Evolutionary conservation across 805 yeast species (phyloP), one percentile per base, ranked within the genome.

Genomic region (Millerozyma acaciae): DNA sequence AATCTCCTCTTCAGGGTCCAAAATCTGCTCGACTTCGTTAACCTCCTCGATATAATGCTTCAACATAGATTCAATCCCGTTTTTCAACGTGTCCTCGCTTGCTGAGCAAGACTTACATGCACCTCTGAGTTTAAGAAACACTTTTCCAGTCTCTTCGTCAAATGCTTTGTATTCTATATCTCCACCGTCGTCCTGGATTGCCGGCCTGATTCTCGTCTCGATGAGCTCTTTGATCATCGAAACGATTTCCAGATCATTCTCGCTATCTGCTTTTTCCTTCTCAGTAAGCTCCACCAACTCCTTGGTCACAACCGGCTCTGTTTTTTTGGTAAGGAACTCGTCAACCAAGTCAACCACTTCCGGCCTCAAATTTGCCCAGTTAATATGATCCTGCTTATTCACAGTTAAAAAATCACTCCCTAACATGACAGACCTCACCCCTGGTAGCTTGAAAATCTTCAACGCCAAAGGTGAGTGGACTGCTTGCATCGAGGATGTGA

Each of bases 31-130:
- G 14, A 93, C 97, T 27, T 83, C 84, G 35, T 76, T 74, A 20
- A 93, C 97, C 53, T 93, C 98, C 53, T 94, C 98, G 23, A 94
- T 90, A 55, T 93, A 93, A 61, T 90, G 96, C 67, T 78, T 87
- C 53, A 93, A 70, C 99, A 93, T 93, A n/a, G 89, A 77, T 59
- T 93, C 97, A 39, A 93, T 93, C 20, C 99, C 99, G 49, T 88
- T 78, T 61, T 89, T 90, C 53, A 93, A 69, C 1, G 99, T 93
- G 43, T 88, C 93, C 42, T 86, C 86, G 51, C 95, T 83, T 6
- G 88, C 72, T 4, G 95, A 87, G 49, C 99, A 93, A 2, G 94
- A 76, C 34, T 95, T 81, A 62, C 99, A 93, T 6, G 98, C 97
- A 30, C 99, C 99, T 48, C 86, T 89, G 28, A 93, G 67, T 55